Base-by-base conservation (phyloP, 2,329 filamentous ascomycete genomes). In the Pseudogymnoascus sp. region DNA sequence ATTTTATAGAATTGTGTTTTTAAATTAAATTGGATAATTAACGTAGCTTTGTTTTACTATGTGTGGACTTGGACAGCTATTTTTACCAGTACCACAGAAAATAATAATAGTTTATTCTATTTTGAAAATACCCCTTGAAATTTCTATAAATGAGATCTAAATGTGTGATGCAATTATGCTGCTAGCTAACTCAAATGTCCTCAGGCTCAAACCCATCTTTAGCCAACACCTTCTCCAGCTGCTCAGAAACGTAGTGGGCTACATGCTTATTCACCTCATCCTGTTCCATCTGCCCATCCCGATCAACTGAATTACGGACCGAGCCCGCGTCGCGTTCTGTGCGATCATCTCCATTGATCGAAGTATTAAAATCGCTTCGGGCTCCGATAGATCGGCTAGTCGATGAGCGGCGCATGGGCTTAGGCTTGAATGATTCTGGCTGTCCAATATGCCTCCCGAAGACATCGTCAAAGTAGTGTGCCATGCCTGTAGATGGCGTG, bases 381-480 rank as follows among this genome's bases (percentile, higher is more conserved):
- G 86, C 86, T 37, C 91, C 90, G 64, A 98, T 92, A 60, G 91
- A 96, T 43, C 93, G 86, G 48, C 85, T 86, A 0, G 90, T 93
- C 4, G 92, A 93, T 4, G 90, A 92, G 64, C 92, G 87, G 39
- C 91, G 88, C 19, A 82, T 82, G 68, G 79, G 81, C 11, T 76
- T 74, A 10, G 77, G 75, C 78, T 80, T 69, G 63, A 72, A 67
- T 71, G 76, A 69, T 41, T 75, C 74, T 62, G 72, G 73, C 65
- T 75, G 74, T 28, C 69, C 65, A 67, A 80, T 71, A 67, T 83
- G 78, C 39, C 87, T 84, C 62, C 83, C 82, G 75, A 96, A 89
- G 65, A 92, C 85, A 72, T 98, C 93, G 72, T 98, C 93, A 74
- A 98, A 98, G 80, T 98, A 98, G 75, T 97, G 93, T 6, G 89